Base-by-base conservation (phyloP, 2,329 filamentous ascomycete species). In the Colletotrichum tamarilloi region DNA sequence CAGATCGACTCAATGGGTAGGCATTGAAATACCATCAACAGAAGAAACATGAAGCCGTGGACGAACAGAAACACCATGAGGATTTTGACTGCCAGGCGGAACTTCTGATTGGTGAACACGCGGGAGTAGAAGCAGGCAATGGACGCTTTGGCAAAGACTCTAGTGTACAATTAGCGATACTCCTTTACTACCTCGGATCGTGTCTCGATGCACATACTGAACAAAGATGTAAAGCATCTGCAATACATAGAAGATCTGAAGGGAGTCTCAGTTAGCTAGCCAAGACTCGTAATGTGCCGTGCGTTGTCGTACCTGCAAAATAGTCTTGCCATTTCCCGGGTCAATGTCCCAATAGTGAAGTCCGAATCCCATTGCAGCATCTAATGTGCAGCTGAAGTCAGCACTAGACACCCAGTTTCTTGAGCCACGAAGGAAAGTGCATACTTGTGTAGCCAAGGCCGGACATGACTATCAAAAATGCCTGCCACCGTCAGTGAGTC, bases 161-260 rank as follows among this genome's bases (percentile, higher is more conserved):
- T 73, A 11, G 1, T 7, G 2, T 2, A 8, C 5, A 1, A 28
- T 63, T 19, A 62, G 59, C 42, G 19, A 22, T 22, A 19, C 2
- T 49, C 8, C 6, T 22, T 11, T 19, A 9, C 4, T 22, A 22
- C 19, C 16, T 49, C 1, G 5, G 4, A 49, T 49, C 19, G 19
- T 22, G 32, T 22, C 16, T 22, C 19, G 19, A 49, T 14, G 9
- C 2, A 32, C 60, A 19, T 63, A 73, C 66, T 77, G 76, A 32
- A 78, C 38, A 24, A 77, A 62, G 2, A 75, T 74, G 62, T 78
- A 79, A 6, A 78, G 62, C 58, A 79, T 78, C 60, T 79, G 74
- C 6, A 67, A 62, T 1, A 53, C 68, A 28, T 76, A 77, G 30
- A 77, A 76, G 5, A 76, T 59, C 76, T 77, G 38, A n/a, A 16